phyloP scores from a whole-genome alignment of 176 grass and related monocot species.

The Areca catechu region DNA sequence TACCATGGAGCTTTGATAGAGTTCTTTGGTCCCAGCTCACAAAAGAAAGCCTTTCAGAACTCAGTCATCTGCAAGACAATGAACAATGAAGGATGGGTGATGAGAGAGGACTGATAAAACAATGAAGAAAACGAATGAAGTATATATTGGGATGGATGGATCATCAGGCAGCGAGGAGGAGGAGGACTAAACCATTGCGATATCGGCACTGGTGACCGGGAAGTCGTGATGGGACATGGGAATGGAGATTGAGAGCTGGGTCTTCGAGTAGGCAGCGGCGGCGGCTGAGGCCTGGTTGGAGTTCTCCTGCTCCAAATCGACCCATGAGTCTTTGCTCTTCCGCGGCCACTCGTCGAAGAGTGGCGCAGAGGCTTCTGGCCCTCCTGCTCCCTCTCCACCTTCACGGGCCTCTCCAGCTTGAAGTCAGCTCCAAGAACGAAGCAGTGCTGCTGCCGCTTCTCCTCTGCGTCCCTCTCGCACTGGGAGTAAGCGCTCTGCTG shows the following conservation, averaged over 20 bases:
- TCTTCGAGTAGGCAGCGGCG: constrained; percentile 18
- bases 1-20: not conserved
- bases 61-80: constrained; percentile 5
- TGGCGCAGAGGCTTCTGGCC: constrained; percentile 61
- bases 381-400: constrained; percentile 6
- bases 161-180: not conserved
- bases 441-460: constrained; percentile 75
- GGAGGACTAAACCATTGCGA: constrained; percentile 24
- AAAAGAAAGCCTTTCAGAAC: not conserved
- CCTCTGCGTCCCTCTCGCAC: not conserved
- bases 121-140: not conserved
- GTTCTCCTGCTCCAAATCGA: constrained; percentile 29
- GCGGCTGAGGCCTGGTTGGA: not conserved
- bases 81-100: not conserved
- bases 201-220: not conserved
- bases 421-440: constrained; percentile 72
- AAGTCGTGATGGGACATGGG: constrained; percentile 28
- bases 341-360: constrained; percentile 86
- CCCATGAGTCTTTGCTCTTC: constrained; percentile 55
- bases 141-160: too few relatives aligned
- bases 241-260: constrained; percentile 40
- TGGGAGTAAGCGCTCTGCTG: not conserved
- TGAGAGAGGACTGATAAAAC: not conserved
- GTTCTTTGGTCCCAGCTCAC: not conserved
- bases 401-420: constrained; percentile 48